Evolutionary conservation across 164 flowering plant genomes (phyloP), one percentile per base, ranked within the genome.

Genomic region (Taxillus chinensis): DNA sequence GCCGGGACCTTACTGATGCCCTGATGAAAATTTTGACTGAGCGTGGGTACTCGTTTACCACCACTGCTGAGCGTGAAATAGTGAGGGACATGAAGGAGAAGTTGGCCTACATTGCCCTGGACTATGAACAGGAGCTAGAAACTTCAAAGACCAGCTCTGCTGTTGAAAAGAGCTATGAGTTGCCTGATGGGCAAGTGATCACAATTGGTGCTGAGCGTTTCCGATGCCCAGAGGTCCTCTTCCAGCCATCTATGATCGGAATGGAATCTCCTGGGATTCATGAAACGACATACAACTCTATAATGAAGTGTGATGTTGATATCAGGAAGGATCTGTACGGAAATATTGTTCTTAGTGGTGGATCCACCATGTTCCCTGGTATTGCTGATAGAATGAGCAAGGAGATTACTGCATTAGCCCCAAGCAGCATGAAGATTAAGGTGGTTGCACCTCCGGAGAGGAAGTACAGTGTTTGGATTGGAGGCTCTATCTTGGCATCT

Each of bases 11-110:
- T 45, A 79, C 82, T 8, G 82, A 79, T 66, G 65, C 77, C 11
- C 69, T 79, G 57, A 79, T 79, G 82, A 79, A 79, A 71, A 79
- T 79, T 14, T 74, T 79, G 40, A 79, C 82, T 14, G 82, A 79
- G 68, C 75, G 82, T 65, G 82, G 82, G 39, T 79, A 79, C 76
- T 71, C 69, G 71, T 79, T 79, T 70, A 79, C 82, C 55, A 79
- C 82, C 58, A 69, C 80, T 50, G 83, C 83, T 3, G 83, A 79
- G 49, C 79, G 83, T 68, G 83, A 79, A 77, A 79, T 79, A 70
- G 83, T 79, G 64, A 73, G 79, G 41, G 79, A 75, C 76, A 73
- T 78, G 74, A 77, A 77, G 74, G 80, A 77, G 62, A 77, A 77
- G 72, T 75, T 77, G 59, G 77, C 80, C 13, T 78, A 74, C 46